These are phyloP conservation scores for Nakazawaea sp. DNA, from an alignment of 805 yeast species.

Conservation along the genomic window DNA sequence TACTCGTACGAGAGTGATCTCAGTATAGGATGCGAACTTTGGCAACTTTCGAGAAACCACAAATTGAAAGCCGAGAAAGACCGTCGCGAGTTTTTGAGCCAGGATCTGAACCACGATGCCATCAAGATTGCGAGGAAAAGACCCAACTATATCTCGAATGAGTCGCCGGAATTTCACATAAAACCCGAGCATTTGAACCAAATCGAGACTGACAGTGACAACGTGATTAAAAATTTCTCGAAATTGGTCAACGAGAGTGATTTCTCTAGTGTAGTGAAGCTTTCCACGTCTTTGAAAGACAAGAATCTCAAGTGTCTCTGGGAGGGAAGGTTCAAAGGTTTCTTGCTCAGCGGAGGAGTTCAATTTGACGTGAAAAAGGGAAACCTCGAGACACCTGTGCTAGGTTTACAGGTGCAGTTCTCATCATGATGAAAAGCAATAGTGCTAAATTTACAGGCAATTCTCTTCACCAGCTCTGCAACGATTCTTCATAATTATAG, in stretches of 20 bases:
- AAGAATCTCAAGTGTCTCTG: conserved; percentile 60
- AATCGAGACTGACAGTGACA: conserved; percentile 24
- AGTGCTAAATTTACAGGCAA: too few species aligned
- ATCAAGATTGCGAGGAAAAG: not conserved
- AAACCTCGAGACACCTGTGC: conserved; percentile 38
- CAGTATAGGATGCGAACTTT: conserved; percentile 79
- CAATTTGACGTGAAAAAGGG: conserved; percentile 37
- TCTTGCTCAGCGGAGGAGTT: conserved; percentile 70
- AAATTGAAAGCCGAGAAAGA: conserved; percentile 8
- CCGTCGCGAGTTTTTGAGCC: not conserved
- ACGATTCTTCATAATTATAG: too few species aligned
- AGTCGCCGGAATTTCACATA: not conserved
- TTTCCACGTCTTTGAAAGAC: conserved; percentile 63
- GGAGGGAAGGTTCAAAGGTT: conserved; percentile 84
- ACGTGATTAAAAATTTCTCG: conserved; percentile 46
- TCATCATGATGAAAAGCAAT: conserved; percentile 45
- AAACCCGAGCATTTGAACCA: conserved; percentile 14
- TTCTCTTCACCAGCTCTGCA: too few species aligned
- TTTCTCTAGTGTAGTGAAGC: conserved; percentile 66
- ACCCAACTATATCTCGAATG: not conserved
- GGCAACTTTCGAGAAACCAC: conserved; percentile 38
- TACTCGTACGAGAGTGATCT: conserved; percentile 87
- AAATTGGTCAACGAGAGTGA: conserved; percentile 42
- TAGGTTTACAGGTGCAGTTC: conserved; percentile 59
- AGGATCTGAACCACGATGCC: not conserved